phyloP scores from a whole-genome alignment of 2,329 filamentous ascomycete species.

The Penicillium freii region DNA sequence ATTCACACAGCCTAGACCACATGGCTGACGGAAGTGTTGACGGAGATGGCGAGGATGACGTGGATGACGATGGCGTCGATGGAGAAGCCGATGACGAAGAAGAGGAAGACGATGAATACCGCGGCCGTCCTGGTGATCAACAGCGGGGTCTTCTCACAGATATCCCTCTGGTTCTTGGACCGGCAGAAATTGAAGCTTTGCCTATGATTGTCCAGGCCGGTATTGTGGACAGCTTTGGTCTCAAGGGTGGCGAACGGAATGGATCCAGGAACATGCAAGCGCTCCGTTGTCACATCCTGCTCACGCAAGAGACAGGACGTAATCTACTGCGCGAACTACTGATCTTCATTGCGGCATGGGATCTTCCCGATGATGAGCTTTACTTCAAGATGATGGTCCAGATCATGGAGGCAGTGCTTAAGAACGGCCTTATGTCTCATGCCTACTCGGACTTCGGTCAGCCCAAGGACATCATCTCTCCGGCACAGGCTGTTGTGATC shows the following conservation, averaged over 20 bases:
- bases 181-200: constrained; percentile 90
- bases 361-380: constrained; percentile 85
- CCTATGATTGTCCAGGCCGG: constrained; percentile 98
- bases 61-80: constrained; percentile 52
- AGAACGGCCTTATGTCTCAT: constrained; percentile 84
- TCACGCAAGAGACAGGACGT: constrained; percentile 85
- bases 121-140: constrained; percentile 51
- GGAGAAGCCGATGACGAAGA: constrained; percentile 52
- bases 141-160: constrained; percentile 82
- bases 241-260: constrained; percentile 62
- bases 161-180: constrained; percentile 89
- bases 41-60: constrained; percentile 55
- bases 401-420: constrained; percentile 88
- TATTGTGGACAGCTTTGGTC: constrained; percentile 76
- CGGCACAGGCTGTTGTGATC: constrained; percentile 88
- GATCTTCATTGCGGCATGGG: constrained; percentile 97
- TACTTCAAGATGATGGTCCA: constrained; percentile 97
- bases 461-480: constrained; percentile 92
- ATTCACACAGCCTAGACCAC: constrained; percentile 43
- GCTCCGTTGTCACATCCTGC: constrained; percentile 81
- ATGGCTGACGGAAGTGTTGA: constrained; percentile 47
- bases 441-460: constrained; percentile 90
- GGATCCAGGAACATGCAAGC: constrained; percentile 77
- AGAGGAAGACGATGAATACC: constrained; percentile 53
- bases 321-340: constrained; percentile 86